Percentiles rank a stretch among this genome's conserved stretches.
Conservation (phyloP, 768 basidiomycete species). For the Suillus sp. region DNA sequence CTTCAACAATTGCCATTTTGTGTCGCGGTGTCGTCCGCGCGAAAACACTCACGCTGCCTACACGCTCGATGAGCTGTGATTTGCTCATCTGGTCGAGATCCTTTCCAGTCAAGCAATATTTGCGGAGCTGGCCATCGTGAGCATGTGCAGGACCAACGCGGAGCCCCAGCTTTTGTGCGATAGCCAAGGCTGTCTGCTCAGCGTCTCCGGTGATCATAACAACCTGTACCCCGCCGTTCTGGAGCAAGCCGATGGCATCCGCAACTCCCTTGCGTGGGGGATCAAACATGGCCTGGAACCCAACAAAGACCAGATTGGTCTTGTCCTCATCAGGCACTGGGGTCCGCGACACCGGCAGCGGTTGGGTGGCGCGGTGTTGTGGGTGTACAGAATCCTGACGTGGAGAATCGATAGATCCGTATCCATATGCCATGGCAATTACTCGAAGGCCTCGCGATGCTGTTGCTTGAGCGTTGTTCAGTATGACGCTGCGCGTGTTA, state of each 20-base stretch:
- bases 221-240: conserved; percentile 89
- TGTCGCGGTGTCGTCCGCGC: conserved; percentile 95
- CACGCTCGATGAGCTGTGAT: conserved; percentile 78
- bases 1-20: conserved; percentile 97
- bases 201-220: conserved; percentile 99
- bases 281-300: conserved; percentile 95
- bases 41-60: conserved; percentile 84
- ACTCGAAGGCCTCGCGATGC: conserved; percentile 82
- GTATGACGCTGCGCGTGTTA: conserved; percentile 66
- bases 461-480: conserved; percentile 67
- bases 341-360: conserved; percentile 31
- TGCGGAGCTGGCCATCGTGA: conserved; percentile 28
- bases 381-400: conserved; percentile 24
- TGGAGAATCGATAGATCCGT: conserved; percentile 53
- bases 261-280: conserved; percentile 94
- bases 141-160: conserved; percentile 52
- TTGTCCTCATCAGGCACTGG: conserved; percentile 38
- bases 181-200: conserved; percentile 86
- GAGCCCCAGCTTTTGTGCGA: conserved; percentile 84
- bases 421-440: conserved; percentile 90
- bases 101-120: conserved; percentile 73
- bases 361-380: conserved; percentile 21
- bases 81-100: conserved; percentile 85
- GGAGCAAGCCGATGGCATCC: conserved; percentile 79
- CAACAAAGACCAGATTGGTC: conserved; percentile 79